A percentile compares a stretch with the other conserved stretches of the same genome.
Evolutionary conservation across 2,329 filamentous ascomycete genomes (phyloP).

Genomic region (Curvularia verruculosa): DNA sequence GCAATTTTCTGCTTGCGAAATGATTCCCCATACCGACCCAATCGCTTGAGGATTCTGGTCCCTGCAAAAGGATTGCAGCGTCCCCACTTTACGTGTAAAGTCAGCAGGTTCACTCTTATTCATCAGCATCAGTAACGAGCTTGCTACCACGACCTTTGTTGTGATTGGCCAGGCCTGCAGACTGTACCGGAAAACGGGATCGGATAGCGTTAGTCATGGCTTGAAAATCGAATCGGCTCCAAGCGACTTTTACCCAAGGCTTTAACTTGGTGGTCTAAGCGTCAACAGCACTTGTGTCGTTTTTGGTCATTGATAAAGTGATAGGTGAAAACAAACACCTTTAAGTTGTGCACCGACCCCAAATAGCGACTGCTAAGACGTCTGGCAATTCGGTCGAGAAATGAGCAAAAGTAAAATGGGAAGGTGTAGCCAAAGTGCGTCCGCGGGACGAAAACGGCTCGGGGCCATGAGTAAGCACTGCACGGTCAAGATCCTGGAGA

Average conservation of each 20-base stretch:
- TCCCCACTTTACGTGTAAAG: conserved; percentile 20
- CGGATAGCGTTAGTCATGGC: conserved; percentile 15
- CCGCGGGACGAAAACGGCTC: too few species aligned
- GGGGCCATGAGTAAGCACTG: background rate
- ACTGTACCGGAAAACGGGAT: background rate
- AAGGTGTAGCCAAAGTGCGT: background rate
- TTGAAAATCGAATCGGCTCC: conserved; percentile 11
- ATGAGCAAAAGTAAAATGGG: background rate
- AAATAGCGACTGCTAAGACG: background rate
- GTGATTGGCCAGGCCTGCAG: background rate
- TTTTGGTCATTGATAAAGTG: conserved; percentile 19
- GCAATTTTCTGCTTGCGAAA: background rate
- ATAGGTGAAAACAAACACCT: background rate
- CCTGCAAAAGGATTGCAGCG: conserved; percentile 11
- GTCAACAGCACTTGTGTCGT: conserved; percentile 8
- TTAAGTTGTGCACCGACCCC: background rate
- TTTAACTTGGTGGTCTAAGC: background rate
- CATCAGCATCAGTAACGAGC: conserved; percentile 25
- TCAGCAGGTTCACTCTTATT: conserved; percentile 27
- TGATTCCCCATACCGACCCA: conserved; percentile 5
- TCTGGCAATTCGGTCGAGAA: background rate
- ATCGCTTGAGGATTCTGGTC: conserved; percentile 21
- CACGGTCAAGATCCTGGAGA: background rate
- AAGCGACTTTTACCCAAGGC: background rate
- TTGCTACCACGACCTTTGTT: background rate